Conservation (phyloP, 2,329 filamentous ascomycete species). For the Myriosclerotinia scirpicola region DNA sequence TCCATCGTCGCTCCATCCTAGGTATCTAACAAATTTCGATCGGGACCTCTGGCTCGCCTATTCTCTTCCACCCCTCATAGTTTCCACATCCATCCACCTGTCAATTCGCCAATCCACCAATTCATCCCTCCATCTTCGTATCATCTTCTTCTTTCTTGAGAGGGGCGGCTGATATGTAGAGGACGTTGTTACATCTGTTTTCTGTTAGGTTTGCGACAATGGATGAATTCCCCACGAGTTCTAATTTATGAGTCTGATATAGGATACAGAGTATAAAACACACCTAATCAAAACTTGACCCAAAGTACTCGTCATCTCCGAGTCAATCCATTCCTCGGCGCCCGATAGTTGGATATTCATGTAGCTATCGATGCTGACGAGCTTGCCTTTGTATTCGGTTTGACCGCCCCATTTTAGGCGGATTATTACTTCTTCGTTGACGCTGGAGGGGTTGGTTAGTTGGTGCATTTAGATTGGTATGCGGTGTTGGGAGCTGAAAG, state of each 20-base stretch:
- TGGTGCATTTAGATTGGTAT: constrained; percentile 2
- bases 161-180: constrained; percentile 74
- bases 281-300: constrained; percentile 92
- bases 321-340: constrained; percentile 89
- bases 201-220: constrained; percentile 13
- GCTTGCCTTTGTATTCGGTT: constrained; percentile 91
- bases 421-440: constrained; percentile 87
- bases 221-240: too few species aligned
- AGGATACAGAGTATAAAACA: constrained; percentile 31
- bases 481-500: neutral
- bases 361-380: constrained; percentile 94
- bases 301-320: constrained; percentile 78
- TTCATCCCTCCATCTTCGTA: constrained; percentile 56
- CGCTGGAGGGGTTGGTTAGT: constrained; percentile 48
- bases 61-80: neutral
- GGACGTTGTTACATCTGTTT: constrained; percentile 87
- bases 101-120: neutral
- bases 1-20: neutral
- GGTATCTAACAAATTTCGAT: constrained; percentile 12
- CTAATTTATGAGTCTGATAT: neutral
- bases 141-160: constrained; percentile 50
- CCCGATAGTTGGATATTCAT: constrained; percentile 96
- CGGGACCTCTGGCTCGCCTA: neutral
- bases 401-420: constrained; percentile 92
- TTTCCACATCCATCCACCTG: constrained; percentile 21